Evolutionary conservation across 2,329 filamentous ascomycete genomes (phyloP), one percentile per base, ranked within the genome.

Genomic region (Helotiales sp.): DNA sequence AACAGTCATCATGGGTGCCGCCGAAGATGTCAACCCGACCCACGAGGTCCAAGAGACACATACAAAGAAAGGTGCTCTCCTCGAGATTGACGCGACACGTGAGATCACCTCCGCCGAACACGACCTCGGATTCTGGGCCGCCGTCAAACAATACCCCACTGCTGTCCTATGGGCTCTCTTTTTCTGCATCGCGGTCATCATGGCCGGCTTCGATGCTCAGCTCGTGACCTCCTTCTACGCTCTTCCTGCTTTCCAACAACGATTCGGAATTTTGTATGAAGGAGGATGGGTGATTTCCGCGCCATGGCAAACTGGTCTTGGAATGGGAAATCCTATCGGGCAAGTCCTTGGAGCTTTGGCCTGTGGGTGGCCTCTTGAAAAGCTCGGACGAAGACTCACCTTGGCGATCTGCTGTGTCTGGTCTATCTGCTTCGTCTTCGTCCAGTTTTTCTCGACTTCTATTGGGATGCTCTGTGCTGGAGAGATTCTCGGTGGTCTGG

Each of bases 391-490:
- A 29, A 67, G 55, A 52, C 50, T 52, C 55, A 61, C 58, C 9
- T 36, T 66, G 1, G 61, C 54, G 6, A 52, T 34, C 3, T 64
- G 56, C 33, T 59, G 59, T 53, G 40, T 58, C n/a, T 62, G 46
- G 55, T 59, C 59, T 2, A 59, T 54, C 29, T 30, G 33, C 19
- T 77, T 75, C 65, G 77, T 76, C 19, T 71, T 77, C 15, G 73
- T 80, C 36, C 78, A 79, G 61, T 79, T 80, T 71, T 79, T 77
- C 3, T 77, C 78, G 2, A 71, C 73, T 38, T 77, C 75, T 33
- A 73, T 80, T 36, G 72, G 76, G 58, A 68, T 77, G 27, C 66
- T 80, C 19, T 72, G 78, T 13, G 76, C 75, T 1, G 77, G 75
- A 29, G 76, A 80, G 65, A 76, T 80, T 29, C 68, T 80, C 5